phyloP scores from a whole-genome alignment of 768 basidiomycete species.

The Mrakia gelida region DNA sequence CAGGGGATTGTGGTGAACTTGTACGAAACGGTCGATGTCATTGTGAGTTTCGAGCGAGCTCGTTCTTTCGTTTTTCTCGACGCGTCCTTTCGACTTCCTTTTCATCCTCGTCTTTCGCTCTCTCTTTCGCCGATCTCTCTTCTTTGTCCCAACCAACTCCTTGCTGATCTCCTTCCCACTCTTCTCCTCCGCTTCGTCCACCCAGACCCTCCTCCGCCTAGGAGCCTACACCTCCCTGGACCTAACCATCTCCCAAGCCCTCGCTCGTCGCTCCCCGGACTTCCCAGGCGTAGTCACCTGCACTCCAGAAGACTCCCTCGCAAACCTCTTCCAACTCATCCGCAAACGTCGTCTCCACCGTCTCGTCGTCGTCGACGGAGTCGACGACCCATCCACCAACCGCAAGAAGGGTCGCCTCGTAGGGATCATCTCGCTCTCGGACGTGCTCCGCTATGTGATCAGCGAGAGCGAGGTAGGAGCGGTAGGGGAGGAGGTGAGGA shows the following conservation, averaged over 20 bases:
- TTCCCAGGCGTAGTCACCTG: constrained; percentile 97
- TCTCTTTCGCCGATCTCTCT: background rate
- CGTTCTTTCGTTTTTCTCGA: constrained; percentile 23
- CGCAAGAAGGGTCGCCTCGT: constrained; percentile 56
- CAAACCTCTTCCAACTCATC: constrained; percentile 82
- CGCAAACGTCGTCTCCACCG: constrained; percentile 91
- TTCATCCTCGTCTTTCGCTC: background rate
- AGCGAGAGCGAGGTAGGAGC: background rate
- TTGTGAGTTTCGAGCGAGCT: constrained; percentile 56
- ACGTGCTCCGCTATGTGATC: constrained; percentile 79
- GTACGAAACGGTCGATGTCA: constrained; percentile 98
- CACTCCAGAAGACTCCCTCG: constrained; percentile 83
- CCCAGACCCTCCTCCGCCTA: constrained; percentile 83
- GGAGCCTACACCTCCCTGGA: constrained; percentile 96
- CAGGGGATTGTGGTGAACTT: constrained; percentile 84
- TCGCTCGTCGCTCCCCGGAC: constrained; percentile 85
- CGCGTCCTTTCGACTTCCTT: background rate
- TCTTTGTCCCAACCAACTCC: background rate
- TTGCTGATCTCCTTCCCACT: background rate
- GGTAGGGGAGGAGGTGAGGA: background rate
- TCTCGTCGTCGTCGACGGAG: constrained; percentile 77
- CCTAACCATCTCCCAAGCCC: constrained; percentile 83
- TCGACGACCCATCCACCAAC: constrained; percentile 31
- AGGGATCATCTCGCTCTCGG: constrained; percentile 82
- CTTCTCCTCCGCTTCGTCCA: background rate